Evolutionary conservation across 169 alveolate species (phyloP).

Genomic region (Plasmodium falciparum): DNA sequence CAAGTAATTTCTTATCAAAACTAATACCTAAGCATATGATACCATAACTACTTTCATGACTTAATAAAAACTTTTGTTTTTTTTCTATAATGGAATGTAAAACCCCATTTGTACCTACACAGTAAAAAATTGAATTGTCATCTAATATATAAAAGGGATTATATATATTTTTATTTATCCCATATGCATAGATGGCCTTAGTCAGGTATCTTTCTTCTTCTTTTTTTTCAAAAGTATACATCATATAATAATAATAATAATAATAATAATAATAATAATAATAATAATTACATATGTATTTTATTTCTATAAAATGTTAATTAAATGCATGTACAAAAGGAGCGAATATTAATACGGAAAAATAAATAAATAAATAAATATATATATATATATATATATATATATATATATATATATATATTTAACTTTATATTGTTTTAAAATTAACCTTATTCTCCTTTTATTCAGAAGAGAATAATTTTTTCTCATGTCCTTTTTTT

Average conservation of each 20-base stretch:
- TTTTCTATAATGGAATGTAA: conserved; percentile 43
- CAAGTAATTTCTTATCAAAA: conserved; percentile 57
- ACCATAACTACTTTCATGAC: conserved; percentile 71
- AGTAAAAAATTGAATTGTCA: conserved; percentile 44
- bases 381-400: background rate
- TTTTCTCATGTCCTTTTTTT: background rate
- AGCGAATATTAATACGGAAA: no score
- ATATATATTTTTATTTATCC: conserved; percentile 45
- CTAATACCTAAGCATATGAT: conserved; percentile 64
- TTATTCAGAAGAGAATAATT: background rate
- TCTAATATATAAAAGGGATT: conserved; percentile 61
- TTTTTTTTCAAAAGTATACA: conserved; percentile 41
- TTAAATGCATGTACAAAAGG: no score
- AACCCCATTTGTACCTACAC: conserved; percentile 71
- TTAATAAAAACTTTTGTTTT: conserved; percentile 45
- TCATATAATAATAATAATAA: conserved; percentile 1
- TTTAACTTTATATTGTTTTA: background rate
- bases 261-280: no score
- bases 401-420: conserved; percentile 1
- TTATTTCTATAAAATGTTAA: no score
- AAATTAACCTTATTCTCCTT: background rate
- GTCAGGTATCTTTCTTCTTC: conserved; percentile 45
- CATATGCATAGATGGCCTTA: conserved; percentile 71
- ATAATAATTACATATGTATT: no score
- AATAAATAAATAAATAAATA: background rate